These are phyloP conservation scores for Ceratocystis alfenasii DNA, from an alignment of 2,329 filamentous ascomycete species.

Conservation along the genomic window DNA sequence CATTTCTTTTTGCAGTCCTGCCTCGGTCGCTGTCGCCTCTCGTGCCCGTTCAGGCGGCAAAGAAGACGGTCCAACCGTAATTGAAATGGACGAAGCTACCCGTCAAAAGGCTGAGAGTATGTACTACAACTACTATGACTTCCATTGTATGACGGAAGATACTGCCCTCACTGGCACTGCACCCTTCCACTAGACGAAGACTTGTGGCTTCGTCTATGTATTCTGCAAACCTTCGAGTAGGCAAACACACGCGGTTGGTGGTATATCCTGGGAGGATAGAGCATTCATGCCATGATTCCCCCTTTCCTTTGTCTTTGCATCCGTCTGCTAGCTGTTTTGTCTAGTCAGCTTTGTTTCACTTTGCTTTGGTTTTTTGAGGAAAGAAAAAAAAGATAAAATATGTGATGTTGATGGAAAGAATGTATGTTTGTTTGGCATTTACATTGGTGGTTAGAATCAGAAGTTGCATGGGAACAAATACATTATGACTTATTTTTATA, in stretches of 20 bases:
- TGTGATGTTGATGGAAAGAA: neutral
- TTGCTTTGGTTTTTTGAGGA: constrained; percentile 7
- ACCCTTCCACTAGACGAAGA: constrained; percentile 36
- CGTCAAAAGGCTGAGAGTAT: constrained; percentile 40
- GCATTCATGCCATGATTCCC: neutral
- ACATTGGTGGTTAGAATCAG: neutral
- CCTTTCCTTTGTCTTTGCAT: constrained; percentile 16
- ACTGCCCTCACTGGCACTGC: constrained; percentile 39
- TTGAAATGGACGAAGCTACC: constrained; percentile 41
- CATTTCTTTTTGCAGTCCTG: constrained; percentile 31
- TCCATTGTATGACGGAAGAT: constrained; percentile 36
- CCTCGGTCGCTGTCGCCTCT: constrained; percentile 35
- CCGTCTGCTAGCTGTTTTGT: constrained; percentile 10
- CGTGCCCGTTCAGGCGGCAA: constrained; percentile 33
- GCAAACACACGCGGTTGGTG: neutral
- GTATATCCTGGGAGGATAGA: neutral
- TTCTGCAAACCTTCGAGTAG: neutral
- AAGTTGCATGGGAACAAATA: neutral
- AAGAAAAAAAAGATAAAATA: constrained; percentile 1
- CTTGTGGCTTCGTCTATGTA: neutral
- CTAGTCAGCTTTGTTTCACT: neutral
- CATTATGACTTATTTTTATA: neutral
- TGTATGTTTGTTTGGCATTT: neutral
- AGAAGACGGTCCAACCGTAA: constrained; percentile 35
- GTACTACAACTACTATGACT: constrained; percentile 43